These are phyloP conservation scores for Calonectria montana DNA, from an alignment of 2,329 filamentous ascomycete species.

Conservation along the genomic window DNA sequence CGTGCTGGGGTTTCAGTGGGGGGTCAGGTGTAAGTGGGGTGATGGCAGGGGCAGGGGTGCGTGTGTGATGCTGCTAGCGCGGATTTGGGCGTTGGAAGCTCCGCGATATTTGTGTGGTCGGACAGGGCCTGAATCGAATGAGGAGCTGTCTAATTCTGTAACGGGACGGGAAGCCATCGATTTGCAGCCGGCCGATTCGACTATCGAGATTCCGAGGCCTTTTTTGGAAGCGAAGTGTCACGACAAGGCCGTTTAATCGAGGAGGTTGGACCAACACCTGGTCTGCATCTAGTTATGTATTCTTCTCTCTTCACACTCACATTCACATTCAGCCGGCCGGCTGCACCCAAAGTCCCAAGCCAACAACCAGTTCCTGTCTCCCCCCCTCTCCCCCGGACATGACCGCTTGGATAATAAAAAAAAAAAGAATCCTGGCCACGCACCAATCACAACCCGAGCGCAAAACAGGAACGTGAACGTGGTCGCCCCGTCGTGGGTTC, in stretches of 20 bases:
- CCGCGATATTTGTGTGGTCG: not conserved
- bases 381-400: not conserved
- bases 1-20: not conserved
- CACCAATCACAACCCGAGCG: slow-evolving; percentile 24
- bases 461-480: slow-evolving; percentile 18
- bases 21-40: slow-evolving; percentile 7
- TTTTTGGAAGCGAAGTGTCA: too few relatives aligned
- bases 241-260: too few relatives aligned
- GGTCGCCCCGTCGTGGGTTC: too few relatives aligned
- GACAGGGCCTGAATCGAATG: not conserved
- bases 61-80: not conserved
- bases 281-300: too few relatives aligned
- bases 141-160: not conserved
- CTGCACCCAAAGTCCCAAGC: too few relatives aligned
- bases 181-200: not conserved
- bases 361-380: too few relatives aligned
- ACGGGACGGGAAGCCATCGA: not conserved
- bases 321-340: not conserved
- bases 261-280: too few relatives aligned
- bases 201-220: not conserved
- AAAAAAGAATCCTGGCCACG: not conserved
- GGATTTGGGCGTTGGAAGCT: not conserved
- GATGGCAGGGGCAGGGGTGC: not conserved
- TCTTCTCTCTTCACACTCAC: not conserved
- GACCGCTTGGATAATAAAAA: not conserved